A percentile compares a stretch with the other conserved stretches of the same genome.
Conservation (phyloP, 208 protist species). For the Herpetomonas samuelpessoai region DNA sequence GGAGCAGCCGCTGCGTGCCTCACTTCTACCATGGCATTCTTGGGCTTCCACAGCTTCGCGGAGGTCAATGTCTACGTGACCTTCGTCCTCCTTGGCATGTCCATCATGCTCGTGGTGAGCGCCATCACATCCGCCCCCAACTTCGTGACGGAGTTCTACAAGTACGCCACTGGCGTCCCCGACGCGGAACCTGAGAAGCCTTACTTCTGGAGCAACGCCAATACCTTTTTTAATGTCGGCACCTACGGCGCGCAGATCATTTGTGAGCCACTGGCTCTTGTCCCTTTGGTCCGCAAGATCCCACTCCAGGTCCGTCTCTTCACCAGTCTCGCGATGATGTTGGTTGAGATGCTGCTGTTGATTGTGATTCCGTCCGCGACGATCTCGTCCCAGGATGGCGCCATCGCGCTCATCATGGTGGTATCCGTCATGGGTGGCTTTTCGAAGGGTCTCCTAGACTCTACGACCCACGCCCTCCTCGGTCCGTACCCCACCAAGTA, state of each 20-base stretch:
- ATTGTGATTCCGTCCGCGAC: slow-evolving; percentile 45
- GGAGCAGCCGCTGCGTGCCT: too few species aligned
- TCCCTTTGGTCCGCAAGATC: slow-evolving; percentile 41
- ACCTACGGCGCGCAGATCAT: slow-evolving; percentile 63
- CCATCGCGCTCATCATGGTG: slow-evolving; percentile 68
- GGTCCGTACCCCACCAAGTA: slow-evolving; percentile 80
- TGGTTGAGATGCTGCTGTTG: slow-evolving; percentile 56
- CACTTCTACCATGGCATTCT: slow-evolving; percentile 28
- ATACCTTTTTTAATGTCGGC: slow-evolving; percentile 78
- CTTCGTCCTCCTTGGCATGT: slow-evolving; percentile 82
- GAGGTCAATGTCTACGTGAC: slow-evolving; percentile 78
- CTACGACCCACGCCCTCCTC: slow-evolving; percentile 74
- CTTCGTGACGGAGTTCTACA: slow-evolving; percentile 80
- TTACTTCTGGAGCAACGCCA: slow-evolving; percentile 70
- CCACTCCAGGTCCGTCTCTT: slow-evolving; percentile 47
- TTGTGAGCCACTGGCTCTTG: slow-evolving; percentile 44
- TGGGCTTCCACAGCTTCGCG: slow-evolving; percentile 52
- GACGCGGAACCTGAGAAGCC: slow-evolving; percentile 34
- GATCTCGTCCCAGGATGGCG: slow-evolving; percentile 37
- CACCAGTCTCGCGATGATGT: slow-evolving; percentile 45
- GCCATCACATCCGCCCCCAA: slow-evolving; percentile 72
- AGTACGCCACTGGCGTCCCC: slow-evolving; percentile 51
- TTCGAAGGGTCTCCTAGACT: slow-evolving; percentile 74
- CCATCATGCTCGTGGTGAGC: slow-evolving; percentile 84
- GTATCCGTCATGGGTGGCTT: slow-evolving; percentile 50